Conservation (phyloP, 2,329 filamentous ascomycete species). For the Chaetomium strumarium region DNA sequence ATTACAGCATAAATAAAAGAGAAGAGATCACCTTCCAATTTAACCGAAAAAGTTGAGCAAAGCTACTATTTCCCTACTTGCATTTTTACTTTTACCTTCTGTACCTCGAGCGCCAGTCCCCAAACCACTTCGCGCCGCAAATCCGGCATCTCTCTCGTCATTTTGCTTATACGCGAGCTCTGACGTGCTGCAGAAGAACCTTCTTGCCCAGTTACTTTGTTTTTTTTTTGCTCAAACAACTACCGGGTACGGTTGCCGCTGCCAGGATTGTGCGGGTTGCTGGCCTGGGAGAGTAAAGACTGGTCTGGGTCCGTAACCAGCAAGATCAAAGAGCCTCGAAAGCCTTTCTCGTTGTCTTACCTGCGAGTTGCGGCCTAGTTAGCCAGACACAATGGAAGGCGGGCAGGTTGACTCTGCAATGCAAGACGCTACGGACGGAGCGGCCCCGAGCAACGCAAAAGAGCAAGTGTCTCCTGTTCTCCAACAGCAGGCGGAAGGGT, state of each 20-base stretch:
- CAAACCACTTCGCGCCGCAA: background rate
- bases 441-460: background rate
- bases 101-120: background rate
- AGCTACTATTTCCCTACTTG: constrained; percentile 8
- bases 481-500: background rate
- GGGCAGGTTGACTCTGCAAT: too few species aligned
- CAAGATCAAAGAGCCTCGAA: background rate
- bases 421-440: constrained; percentile 1
- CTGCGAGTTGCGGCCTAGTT: too few species aligned
- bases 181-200: background rate
- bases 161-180: background rate
- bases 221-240: background rate
- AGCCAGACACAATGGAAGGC: background rate
- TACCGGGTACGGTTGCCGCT: constrained; percentile 9
- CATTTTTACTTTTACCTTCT: background rate
- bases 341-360: too few species aligned
- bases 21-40: constrained; percentile 14
- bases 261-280: background rate
- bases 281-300: too few species aligned
- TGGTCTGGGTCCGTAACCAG: background rate
- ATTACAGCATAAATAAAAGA: constrained; percentile 22
- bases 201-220: background rate
- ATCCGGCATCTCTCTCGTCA: background rate
- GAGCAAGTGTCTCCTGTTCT: background rate
- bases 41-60: constrained; percentile 21